Percentiles rank a stretch among this genome's conserved stretches.
Conservation (phyloP, 805 yeast genomes). For the Priceomyces melissophilus region DNA sequence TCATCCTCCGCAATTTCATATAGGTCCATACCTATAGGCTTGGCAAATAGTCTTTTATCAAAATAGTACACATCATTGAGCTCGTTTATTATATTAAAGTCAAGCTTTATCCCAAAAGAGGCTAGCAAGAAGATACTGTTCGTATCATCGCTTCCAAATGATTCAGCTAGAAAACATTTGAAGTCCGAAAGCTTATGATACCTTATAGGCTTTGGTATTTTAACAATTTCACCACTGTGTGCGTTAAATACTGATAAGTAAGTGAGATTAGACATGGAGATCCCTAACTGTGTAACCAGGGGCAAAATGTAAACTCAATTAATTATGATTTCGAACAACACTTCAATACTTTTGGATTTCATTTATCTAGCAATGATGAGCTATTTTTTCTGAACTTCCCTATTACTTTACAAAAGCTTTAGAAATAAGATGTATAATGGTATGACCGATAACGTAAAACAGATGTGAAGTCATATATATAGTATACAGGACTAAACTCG, state of each 20-base stretch:
- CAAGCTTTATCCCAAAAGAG: constrained; percentile 62
- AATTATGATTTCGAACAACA: no score
- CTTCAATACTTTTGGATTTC: no score
- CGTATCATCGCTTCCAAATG: constrained; percentile 21
- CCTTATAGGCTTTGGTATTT: constrained; percentile 39
- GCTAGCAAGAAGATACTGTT: constrained; percentile 52
- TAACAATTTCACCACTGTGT: constrained; percentile 33
- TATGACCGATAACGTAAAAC: constrained; percentile 1
- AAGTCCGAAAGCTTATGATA: constrained; percentile 32
- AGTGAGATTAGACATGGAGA: constrained; percentile 13
- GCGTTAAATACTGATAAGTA: constrained; percentile 34
- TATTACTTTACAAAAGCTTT: no score
- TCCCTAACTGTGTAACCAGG: background rate
- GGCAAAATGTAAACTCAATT: background rate
- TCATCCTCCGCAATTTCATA: constrained; percentile 10
- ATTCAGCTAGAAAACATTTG: constrained; percentile 26
- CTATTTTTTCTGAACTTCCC: no score
- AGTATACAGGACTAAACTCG: background rate
- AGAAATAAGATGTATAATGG: no score
- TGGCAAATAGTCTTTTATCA: constrained; percentile 57
- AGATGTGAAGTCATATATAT: background rate
- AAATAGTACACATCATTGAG: constrained; percentile 56
- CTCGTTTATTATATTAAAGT: constrained; percentile 49
- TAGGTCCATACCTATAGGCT: constrained; percentile 10
- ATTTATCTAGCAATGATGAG: no score